phyloP scores from a whole-genome alignment of 2,329 filamentous ascomycete genomes.

The Penicillium thymicola region DNA sequence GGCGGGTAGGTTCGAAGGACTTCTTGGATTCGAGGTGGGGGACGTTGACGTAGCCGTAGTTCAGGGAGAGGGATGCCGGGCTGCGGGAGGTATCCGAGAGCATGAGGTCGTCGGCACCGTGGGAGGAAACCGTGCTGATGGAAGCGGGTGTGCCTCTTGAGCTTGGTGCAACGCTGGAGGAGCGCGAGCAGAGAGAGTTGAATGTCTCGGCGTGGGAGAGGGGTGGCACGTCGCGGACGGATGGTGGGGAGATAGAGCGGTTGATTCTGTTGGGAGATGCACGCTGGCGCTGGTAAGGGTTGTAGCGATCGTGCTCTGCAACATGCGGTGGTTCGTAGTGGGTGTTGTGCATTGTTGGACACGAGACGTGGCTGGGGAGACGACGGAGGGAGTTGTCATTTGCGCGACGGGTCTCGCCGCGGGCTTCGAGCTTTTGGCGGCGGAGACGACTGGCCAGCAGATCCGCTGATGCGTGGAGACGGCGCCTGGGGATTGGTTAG shows the following conservation, averaged over 20 bases:
- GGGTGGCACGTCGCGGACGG: conserved; percentile 43
- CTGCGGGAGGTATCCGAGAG: conserved; percentile 35
- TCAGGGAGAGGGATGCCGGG: conserved; percentile 29
- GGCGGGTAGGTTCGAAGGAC: conserved; percentile 26
- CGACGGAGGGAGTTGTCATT: conserved; percentile 24
- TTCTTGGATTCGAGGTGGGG: conserved; percentile 32
- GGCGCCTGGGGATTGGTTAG: conserved; percentile 22
- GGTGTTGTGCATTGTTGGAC: conserved; percentile 31
- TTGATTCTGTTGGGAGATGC: conserved; percentile 36
- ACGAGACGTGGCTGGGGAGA: conserved; percentile 30
- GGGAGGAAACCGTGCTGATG: conserved; percentile 39
- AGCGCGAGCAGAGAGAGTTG: conserved; percentile 42
- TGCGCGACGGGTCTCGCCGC: conserved; percentile 24
- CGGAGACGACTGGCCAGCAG: conserved; percentile 36
- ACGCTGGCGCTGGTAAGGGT: conserved; percentile 37
- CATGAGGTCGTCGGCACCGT: conserved; percentile 34
- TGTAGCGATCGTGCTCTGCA: conserved; percentile 35
- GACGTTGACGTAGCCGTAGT: conserved; percentile 37
- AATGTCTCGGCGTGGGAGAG: conserved; percentile 43
- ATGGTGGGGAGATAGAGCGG: conserved; percentile 44
- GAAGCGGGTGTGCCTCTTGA: conserved; percentile 44
- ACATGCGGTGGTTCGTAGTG: conserved; percentile 29
- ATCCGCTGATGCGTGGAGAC: conserved; percentile 36
- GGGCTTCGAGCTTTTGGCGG: conserved; percentile 35
- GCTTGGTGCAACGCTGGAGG: conserved; percentile 44